Evolutionary conservation across 331 rosid species (phyloP), one percentile per base, ranked within the genome.

Genomic region (Rosa hybrid): DNA sequence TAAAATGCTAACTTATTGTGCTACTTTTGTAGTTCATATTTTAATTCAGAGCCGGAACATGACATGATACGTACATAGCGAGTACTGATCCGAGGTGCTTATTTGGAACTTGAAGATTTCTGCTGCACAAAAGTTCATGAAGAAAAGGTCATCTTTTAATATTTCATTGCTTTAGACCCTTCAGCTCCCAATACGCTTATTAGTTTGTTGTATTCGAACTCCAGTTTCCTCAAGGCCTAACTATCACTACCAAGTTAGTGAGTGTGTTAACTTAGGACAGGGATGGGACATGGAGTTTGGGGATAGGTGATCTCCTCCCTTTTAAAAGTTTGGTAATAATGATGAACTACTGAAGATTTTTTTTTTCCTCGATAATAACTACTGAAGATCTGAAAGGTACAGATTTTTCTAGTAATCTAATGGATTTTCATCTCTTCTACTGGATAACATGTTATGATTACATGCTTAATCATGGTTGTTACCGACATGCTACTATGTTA

Each of bases 1-100:
- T 34, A 20, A 67, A 17, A 20, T 42, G 13, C 59, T 68, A 39
- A 81, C 65, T 16, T 53, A 0, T 20, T 44, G 17, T 68, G 76
- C 39, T 44, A 56, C 70, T 41, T 81, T 34, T 25, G 12, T 71
- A 68, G 81, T 75, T 69, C 21, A 57, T 69, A 25, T 5, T 38
- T 30, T 75, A 8, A 17, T 57, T 65, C 30, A 45, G 69, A 10
- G 54, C 42, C 21, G 48, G 71, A 46, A n/a, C 27, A 25, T 56
- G 42, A 41, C 14, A 8, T 75, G 62, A 41, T 56, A 30, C 3
- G 38, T 34, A 34, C 76, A 30, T 20, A 53, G 25, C n/a, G 56
- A 27, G 38, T 4, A 17, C 27, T 54, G 46, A 68, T 39, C 41
- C 53, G 23, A 68, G 9, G 49, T 2, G 71, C 17, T 18, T 34